These are phyloP conservation scores for Paramyrothecium roridum DNA, from an alignment of 2,329 filamentous ascomycete genomes.

Conservation along the genomic window DNA sequence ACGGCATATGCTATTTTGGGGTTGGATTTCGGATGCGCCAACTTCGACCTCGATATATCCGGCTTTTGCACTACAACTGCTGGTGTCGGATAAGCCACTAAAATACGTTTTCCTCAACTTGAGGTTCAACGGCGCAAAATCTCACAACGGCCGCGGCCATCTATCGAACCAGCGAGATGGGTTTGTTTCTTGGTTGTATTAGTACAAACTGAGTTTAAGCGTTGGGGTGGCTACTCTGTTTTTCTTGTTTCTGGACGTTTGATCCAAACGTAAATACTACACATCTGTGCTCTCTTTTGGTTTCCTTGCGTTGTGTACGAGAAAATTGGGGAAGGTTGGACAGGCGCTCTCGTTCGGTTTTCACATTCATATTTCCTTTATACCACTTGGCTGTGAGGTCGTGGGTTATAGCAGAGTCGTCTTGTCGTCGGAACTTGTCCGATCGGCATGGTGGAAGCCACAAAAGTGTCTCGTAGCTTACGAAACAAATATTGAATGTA, in stretches of 20 bases:
- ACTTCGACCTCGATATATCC: too few relatives aligned
- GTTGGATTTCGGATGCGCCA: too few relatives aligned
- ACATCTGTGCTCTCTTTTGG: not conserved
- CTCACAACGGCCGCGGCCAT: too few relatives aligned
- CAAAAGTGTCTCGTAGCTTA: too few relatives aligned
- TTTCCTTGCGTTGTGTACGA: not conserved
- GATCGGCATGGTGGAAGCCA: too few relatives aligned
- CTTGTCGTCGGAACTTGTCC: not conserved
- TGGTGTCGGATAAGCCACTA: not conserved
- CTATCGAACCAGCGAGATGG: not conserved
- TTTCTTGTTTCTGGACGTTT: not conserved
- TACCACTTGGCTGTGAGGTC: not conserved
- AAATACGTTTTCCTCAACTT: not conserved
- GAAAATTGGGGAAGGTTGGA: not conserved
- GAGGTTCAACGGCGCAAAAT: not conserved
- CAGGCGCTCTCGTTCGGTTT: not conserved
- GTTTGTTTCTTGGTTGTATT: slow-evolving; percentile 18
- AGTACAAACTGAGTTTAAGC: slow-evolving; percentile 8
- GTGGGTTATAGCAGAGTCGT: not conserved
- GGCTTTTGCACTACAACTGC: too few relatives aligned
- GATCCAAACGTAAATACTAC: not conserved
- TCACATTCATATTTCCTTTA: not conserved
- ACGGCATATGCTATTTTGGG: too few relatives aligned
- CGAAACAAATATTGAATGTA: too few relatives aligned
- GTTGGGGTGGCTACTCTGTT: not conserved